Base-by-base conservation (phyloP, 163 green algal genomes). In the Scenedesmus sp. region DNA sequence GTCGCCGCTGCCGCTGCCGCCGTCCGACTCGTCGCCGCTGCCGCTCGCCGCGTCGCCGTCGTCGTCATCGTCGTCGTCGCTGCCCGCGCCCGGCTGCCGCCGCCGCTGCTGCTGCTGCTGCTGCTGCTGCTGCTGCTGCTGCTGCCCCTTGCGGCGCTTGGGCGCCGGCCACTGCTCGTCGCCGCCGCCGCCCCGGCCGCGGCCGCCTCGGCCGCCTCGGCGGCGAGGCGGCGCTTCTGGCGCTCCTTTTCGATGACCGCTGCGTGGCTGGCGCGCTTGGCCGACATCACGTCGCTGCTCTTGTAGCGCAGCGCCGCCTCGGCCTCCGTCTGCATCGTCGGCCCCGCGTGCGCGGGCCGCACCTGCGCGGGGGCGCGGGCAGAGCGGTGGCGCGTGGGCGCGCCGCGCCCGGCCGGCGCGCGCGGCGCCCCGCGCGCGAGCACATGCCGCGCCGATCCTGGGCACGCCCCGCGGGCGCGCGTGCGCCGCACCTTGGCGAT, bases 221-320 rank as follows among this genome's bases (percentile, higher is more conserved):
- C 54, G 31, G 39, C 60, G 10, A 67, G n/a, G 4, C 73, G 53
- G 33, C 58, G 48, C 75, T 84, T 87, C 31, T 71, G 45, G 13
- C 77, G 58, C 64, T 86, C 82, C 48, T 63, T 84, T 63, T 89
- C 60, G 33, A 96, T 95, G 34, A 90, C 73, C 18, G 26, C 34
- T 3, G 86, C 85, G 63, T 97, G 91, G 33, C 66, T 54, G 2
- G 50, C 47, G 54, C 93, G 85, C 81, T 97, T 97, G 17, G 71
- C 60, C 17, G 75, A 77, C 93, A 96, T 95, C 9, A 95, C 88
- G 82, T 89, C 36, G 83, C 58, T 70, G 60, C 58, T 60, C 70
- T 79, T 84, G 64, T 75, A 75, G 0, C 28, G 26, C 39, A 60
- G 51, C 6, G 66, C 77, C n/a, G 77, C 77, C 34, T 77, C 65